These are phyloP conservation scores for Phytopythium litorale DNA, from an alignment of 352 stramenopile species.

Conservation along the genomic window DNA sequence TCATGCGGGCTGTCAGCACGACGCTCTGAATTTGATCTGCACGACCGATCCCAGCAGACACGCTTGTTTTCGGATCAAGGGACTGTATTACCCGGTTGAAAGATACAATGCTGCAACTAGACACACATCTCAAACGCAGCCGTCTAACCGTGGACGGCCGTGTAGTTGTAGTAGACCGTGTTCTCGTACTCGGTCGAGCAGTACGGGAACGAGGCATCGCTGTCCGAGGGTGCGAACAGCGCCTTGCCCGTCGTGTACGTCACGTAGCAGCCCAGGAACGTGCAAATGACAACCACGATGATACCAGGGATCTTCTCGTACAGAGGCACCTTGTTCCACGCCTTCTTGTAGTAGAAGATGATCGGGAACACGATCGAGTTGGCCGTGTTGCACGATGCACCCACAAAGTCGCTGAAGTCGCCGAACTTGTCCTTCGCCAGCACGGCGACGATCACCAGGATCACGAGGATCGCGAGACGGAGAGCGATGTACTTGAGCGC, in stretches of 20 bases:
- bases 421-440: constrained; percentile 52
- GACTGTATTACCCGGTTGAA: too few relatives aligned
- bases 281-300: not conserved
- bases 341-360: constrained; percentile 61
- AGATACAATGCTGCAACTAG: too few relatives aligned
- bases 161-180: constrained; percentile 47
- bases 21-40: too few relatives aligned
- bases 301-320: not conserved
- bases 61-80: too few relatives aligned
- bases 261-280: not conserved
- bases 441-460: constrained; percentile 36
- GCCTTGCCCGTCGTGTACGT: constrained; percentile 36
- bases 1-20: too few relatives aligned
- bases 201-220: constrained; percentile 40
- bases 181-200: constrained; percentile 43
- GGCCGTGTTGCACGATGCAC: constrained; percentile 45
- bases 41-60: too few relatives aligned
- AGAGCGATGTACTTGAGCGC: constrained; percentile 26
- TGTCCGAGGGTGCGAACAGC: constrained; percentile 26
- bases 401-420: constrained; percentile 60
- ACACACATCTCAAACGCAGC: too few relatives aligned
- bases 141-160: constrained; percentile 14
- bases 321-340: constrained; percentile 37
- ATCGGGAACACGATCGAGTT: constrained; percentile 65
- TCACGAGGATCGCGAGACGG: constrained; percentile 21